phyloP scores from a whole-genome alignment of 2,329 filamentous ascomycete species.

The Rachicladosporium sp. region DNA sequence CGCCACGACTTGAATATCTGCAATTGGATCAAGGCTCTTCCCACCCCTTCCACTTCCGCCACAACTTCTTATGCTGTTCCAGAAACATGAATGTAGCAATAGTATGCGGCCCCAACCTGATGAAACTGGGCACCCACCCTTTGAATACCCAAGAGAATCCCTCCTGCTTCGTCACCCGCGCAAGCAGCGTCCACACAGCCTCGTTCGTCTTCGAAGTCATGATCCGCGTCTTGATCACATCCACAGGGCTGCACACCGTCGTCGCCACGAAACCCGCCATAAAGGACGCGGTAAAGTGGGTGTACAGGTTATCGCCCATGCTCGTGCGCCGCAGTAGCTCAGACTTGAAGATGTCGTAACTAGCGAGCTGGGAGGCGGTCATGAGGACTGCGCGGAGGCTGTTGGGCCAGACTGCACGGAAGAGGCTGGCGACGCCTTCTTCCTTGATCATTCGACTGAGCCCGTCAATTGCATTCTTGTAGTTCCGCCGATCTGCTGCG shows the following conservation, averaged over 20 bases:
- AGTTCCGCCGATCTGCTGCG: constrained; percentile 62
- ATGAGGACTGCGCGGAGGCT: constrained; percentile 70
- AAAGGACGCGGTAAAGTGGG: constrained; percentile 67
- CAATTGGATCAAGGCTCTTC: background rate
- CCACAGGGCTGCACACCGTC: constrained; percentile 71
- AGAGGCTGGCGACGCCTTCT: constrained; percentile 64
- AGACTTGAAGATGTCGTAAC: constrained; percentile 72
- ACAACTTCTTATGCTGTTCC: constrained; percentile 74
- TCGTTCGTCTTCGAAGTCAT: constrained; percentile 55
- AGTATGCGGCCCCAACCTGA: constrained; percentile 60
- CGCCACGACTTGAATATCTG: no score
- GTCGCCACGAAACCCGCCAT: constrained; percentile 73
- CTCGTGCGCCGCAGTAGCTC: constrained; percentile 54
- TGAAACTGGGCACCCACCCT: constrained; percentile 74
- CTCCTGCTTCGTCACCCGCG: constrained; percentile 56
- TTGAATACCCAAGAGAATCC: constrained; percentile 77
- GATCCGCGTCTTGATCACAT: constrained; percentile 79
- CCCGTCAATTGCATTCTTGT: constrained; percentile 78
- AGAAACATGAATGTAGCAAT: constrained; percentile 78
- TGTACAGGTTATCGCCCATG: constrained; percentile 54
- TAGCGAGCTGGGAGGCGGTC: constrained; percentile 74
- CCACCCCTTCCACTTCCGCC: constrained; percentile 33
- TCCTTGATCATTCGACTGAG: constrained; percentile 74
- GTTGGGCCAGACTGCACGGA: constrained; percentile 78
- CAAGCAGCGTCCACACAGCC: constrained; percentile 46